Base-by-base conservation (phyloP, 768 basidiomycete species). In the Cystofilobasidium capitatum region DNA sequence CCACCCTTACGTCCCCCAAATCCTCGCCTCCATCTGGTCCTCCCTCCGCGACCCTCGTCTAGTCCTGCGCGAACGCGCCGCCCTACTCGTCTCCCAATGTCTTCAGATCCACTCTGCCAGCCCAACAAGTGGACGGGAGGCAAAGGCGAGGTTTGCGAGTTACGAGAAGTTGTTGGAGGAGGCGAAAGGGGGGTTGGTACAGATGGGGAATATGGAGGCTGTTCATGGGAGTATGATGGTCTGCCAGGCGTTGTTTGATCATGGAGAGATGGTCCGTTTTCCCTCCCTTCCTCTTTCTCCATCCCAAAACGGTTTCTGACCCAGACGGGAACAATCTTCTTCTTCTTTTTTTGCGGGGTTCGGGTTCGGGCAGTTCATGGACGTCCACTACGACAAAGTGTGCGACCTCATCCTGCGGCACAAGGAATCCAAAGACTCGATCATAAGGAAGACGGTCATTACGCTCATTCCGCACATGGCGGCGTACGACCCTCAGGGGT, bases 381-480 rank as follows among this genome's bases (percentile, higher is more conserved):
- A 73, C 58, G 75, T 77, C 22, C 78, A 77, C 59, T 98, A 90
- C 75, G 76, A 88, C 54, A 87, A 88, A 71, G 87, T 89, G 9
- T 90, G 90, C 68, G 93, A 97, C 63, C 85, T 89, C 71, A 89
- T 97, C 57, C 81, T 98, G 35, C 83, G 85, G 42, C 96, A 93
- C 81, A 87, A 86, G 76, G 83, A 87, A 12, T 88, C 91, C 75
- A 83, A 90, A 70, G 96, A 99, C 72, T 79, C 83, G 24, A 83
- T 91, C 44, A 88, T 99, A 68, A 86, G 91, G 51, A 88, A 89
- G 77, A 91, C 91, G 80, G 93, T 98, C 69, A 92, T 98, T 74
- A 88, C 89, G 10, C 85, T 99, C 74, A 92, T 99, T 54, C 94
- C 96, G 0, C 89, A 89, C 6, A 84, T 98, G 70, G 94, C 93